Percentiles rank a stretch among this genome's conserved stretches.
Conservation (phyloP, 306 rosid genomes). For the Pyrus bretschneideri region DNA sequence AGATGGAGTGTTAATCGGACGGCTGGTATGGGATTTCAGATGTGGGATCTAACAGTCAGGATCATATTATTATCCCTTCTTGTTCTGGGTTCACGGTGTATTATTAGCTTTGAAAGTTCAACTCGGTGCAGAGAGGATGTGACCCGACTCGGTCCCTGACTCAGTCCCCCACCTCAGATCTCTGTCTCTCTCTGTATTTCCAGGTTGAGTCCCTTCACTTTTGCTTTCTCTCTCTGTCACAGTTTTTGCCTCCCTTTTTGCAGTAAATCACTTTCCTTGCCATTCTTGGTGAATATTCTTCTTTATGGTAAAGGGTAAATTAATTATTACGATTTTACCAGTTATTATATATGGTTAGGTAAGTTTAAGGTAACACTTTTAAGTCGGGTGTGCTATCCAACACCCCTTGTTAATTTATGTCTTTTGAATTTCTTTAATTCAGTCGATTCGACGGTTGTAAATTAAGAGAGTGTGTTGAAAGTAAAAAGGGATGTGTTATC, state of each 20-base stretch:
- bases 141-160: slow-evolving; percentile 29
- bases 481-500: too few species aligned
- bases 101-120: slow-evolving; percentile 37
- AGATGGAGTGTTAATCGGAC: slow-evolving; percentile 29
- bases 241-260: slow-evolving; percentile 10
- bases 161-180: slow-evolving; percentile 9
- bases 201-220: slow-evolving; percentile 24
- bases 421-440: too few species aligned
- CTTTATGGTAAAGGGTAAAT: background rate
- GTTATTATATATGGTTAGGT: too few species aligned
- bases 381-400: too few species aligned
- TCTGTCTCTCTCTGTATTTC: slow-evolving; percentile 1
- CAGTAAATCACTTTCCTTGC: slow-evolving; percentile 14
- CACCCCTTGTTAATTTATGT: too few species aligned
- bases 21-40: slow-evolving; percentile 28
- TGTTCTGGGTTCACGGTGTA: slow-evolving; percentile 13
- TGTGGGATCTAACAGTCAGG: slow-evolving; percentile 57
- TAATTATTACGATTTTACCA: background rate
- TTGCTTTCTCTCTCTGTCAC: slow-evolving; percentile 28
- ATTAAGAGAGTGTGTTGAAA: too few species aligned
- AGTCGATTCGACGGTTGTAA: accelerated
- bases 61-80: slow-evolving; percentile 14
- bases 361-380: background rate
- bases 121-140: slow-evolving; percentile 17
- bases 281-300: slow-evolving; percentile 7